Base-by-base conservation (phyloP, 2,329 filamentous ascomycete genomes). In the Tolypocladium sp. region DNA sequence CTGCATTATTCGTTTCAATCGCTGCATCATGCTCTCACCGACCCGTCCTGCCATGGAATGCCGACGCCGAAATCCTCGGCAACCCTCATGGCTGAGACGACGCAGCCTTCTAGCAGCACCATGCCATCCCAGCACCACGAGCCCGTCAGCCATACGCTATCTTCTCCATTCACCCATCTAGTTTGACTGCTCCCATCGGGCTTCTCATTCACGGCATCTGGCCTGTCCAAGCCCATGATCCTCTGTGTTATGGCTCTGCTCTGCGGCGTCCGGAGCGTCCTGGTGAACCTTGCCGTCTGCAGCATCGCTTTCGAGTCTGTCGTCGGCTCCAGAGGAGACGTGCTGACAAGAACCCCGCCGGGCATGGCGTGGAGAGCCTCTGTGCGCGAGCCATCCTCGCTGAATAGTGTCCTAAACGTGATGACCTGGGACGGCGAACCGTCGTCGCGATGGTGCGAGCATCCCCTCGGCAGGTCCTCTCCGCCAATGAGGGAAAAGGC, bases 101-200 rank as follows among this genome's bases (percentile, higher is more conserved):
- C 73, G 58, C 83, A 87, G 1, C 84, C 84, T 66, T 86, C 83
- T 4, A 86, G 68, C 20, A 86, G 63, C 1, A 86, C 82, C 82
- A 86, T 82, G 3, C 83, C 83, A 67, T 86, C 83, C 83, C 83
- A 86, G 63, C 82, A 86, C 84, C 83, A 86, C 0, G 81, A 80
- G 7, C 83, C 83, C 1, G 77, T 74, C 15, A 86, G 65, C 76
- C 78, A 86, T 0, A 86, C 77, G 46, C 77, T 75, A 9, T 76
- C 74, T 56, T 82, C 72, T 0, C 82, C 82, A 59, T 82, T 85
- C 9, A 68, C 73, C 82, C 82, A 85, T 4, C 44, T 33, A 8
- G 33, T 27, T 17, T 20, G 27, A 27, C 20, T 12, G 44, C 25
- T 49, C 44, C 44, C 44, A 20, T 27, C 41, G 3, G 61, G 62